Evolutionary conservation across 768 basidiomycete genomes (phyloP), one percentile per base, ranked within the genome.

Genomic region (Pulveroboletus sp.): DNA sequence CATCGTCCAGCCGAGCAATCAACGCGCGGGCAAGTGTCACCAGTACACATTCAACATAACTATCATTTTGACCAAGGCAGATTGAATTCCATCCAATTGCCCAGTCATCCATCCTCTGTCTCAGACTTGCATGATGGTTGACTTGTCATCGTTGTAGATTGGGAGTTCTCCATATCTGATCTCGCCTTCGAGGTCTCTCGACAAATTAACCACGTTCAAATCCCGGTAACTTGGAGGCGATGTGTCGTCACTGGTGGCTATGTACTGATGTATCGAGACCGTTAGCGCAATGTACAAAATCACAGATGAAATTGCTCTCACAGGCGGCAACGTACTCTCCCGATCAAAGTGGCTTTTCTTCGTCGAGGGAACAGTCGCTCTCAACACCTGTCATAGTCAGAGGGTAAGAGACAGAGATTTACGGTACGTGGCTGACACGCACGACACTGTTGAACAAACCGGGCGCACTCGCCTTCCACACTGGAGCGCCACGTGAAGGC

Each of bases 381-480:
- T 60, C 23, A 80, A 56, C 24, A 67, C 59, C 78, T 79, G 20
- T 14, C 44, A 9, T 19, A 7, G 7, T 33, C 25, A 32, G 45
- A 38, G 17, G 43, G 14, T 46, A 34, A 11, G 24, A 42, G 23
- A 33, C 12, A 20, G 33, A 39, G n/a, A 16, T 10, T 2, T 6
- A 14, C 20, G 16, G 6, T 20, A 1, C 19, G 61, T 64, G 16
- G 13, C 9, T 11, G 17, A 7, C 21, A 61, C 61, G 34, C 47
- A 79, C 78, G 32, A 72, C 61, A 19, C 39, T 51, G 45, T 65
- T 66, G 40, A 75, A 66, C 20, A 78, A 45, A 12, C 72, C 66
- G 2, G 78, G 74, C 5, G 68, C 62, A 44, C 56, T 69, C 44
- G 74, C 73, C 33, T 52, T 70, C 75, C 78, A 78, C 11, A 62